Base-by-base conservation (phyloP, 1,284 basidiomycete genomes). In the Pisolithus thermaeus region DNA sequence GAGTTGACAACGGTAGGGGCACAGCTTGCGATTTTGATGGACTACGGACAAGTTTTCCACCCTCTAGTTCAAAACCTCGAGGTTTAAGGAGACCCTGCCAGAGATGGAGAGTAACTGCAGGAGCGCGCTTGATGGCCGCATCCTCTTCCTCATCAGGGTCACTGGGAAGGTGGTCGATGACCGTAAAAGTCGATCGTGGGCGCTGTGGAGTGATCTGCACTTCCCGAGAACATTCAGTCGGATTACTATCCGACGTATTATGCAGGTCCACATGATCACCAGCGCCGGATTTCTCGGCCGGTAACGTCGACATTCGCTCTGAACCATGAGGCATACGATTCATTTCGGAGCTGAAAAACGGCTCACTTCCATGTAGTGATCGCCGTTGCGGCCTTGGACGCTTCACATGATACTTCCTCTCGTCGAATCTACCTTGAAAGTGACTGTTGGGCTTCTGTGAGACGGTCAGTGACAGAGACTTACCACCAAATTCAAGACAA, bases 401-500 rank as follows among this genome's bases (percentile, higher is more conserved):
- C 27, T 73, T 70, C 2, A 83, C 77, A 47, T 75, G 69, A 61
- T 89, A 89, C n/a, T 60, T 69, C 4, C 67, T 71, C 62, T 87
- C 84, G 40, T 74, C 68, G 47, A 76, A 76, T 44, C 70, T 65
- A 38, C 77, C 76, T 76, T 59, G 49, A 25, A 43, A 5, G 11
- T 37, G 11, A 32, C 42, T 44, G 32, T 7, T 32, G 12, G 41
- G 55, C 20, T 39, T 35, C 23, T 37, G 36, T n/a, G 36, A 30
- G 23, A 51, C 8, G 23, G 8, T 57, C 23, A 5, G 16, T 14
- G 35, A 49, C 22, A 49, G 3, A 30, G 25, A 8, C 72, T 46
- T 50, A 77, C 86, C 89, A 52, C 81, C 80, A 57, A 80, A 85
- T 44, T 81, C 75, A 8, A 89, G 56, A 32, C 76, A 90, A 58